Conservation (phyloP, 768 basidiomycete species). For the Lepiota subincarnata region DNA sequence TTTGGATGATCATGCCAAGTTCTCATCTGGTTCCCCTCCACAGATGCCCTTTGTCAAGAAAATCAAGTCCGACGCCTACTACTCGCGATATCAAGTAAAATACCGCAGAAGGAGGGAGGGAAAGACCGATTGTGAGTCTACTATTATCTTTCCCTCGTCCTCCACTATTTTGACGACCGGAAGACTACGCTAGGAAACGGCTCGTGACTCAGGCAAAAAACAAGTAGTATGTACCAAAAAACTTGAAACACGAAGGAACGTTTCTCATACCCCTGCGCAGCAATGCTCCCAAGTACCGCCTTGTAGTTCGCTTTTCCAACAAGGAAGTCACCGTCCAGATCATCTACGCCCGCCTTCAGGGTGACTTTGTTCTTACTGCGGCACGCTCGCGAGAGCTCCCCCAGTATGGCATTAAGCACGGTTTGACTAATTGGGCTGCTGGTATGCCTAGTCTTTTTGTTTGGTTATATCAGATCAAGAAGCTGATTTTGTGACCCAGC, state of each 20-base stretch:
- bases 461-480: neutral
- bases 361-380: slow-evolving; percentile 87
- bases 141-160: neutral
- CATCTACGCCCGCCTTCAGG: slow-evolving; percentile 95
- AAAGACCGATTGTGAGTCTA: slow-evolving; percentile 87
- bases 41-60: slow-evolving; percentile 98
- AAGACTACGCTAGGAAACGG: slow-evolving; percentile 97
- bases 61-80: slow-evolving; percentile 95
- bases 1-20: slow-evolving; percentile 29
- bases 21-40: slow-evolving; percentile 6
- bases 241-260: neutral
- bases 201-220: slow-evolving; percentile 98
- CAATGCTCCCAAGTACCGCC: slow-evolving; percentile 96
- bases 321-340: slow-evolving; percentile 93
- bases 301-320: slow-evolving; percentile 99
- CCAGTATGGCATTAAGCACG: slow-evolving; percentile 95
- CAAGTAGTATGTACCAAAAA: slow-evolving; percentile 71
- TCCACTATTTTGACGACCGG: slow-evolving; percentile 9
- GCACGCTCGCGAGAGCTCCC: slow-evolving; percentile 92
- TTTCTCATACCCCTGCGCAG: slow-evolving; percentile 29
- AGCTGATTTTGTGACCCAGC: slow-evolving; percentile 39
- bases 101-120: slow-evolving; percentile 97
- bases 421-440: slow-evolving; percentile 98
- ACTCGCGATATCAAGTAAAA: slow-evolving; percentile 98
- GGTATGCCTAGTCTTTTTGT: slow-evolving; percentile 40